These are phyloP conservation scores for Butyriboletus regius DNA, from an alignment of 1,284 basidiomycete genomes.

Conservation along the genomic window DNA sequence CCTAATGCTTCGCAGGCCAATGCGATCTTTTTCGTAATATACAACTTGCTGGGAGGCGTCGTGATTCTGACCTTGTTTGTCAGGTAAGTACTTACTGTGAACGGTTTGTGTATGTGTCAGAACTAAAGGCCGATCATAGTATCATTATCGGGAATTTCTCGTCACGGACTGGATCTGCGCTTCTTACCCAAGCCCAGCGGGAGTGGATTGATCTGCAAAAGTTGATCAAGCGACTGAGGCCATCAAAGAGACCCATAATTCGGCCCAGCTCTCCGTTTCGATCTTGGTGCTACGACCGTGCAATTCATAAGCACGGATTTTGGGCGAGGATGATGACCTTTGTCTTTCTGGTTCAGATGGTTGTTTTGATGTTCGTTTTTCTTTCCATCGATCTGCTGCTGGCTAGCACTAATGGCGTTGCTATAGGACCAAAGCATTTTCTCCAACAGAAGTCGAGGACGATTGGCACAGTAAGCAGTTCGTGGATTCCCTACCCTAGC, in stretches of 20 bases:
- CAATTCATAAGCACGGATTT: slow-evolving; percentile 87
- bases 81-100: slow-evolving; percentile 46
- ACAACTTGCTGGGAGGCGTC: slow-evolving; percentile 86
- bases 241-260: slow-evolving; percentile 70
- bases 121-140: slow-evolving; percentile 36
- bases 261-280: slow-evolving; percentile 54
- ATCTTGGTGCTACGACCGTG: slow-evolving; percentile 88
- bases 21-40: slow-evolving; percentile 87
- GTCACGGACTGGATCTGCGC: slow-evolving; percentile 74
- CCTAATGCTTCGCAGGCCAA: slow-evolving; percentile 71
- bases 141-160: slow-evolving; percentile 95
- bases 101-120: neutral
- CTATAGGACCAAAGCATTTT: slow-evolving; percentile 73
- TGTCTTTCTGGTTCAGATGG: slow-evolving; percentile 78
- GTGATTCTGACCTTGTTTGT: slow-evolving; percentile 86
- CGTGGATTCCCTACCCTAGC: neutral
- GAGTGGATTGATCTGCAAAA: slow-evolving; percentile 94
- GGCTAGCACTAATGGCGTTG: neutral
- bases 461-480: slow-evolving; percentile 58
- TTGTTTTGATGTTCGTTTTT: slow-evolving; percentile 70
- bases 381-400: neutral
- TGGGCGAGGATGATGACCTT: slow-evolving; percentile 82
- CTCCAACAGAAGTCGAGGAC: slow-evolving; percentile 50
- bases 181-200: slow-evolving; percentile 80
- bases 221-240: slow-evolving; percentile 79